Conservation (phyloP, 495 filamentous ascomycete species). For the Podospora australis region DNA sequence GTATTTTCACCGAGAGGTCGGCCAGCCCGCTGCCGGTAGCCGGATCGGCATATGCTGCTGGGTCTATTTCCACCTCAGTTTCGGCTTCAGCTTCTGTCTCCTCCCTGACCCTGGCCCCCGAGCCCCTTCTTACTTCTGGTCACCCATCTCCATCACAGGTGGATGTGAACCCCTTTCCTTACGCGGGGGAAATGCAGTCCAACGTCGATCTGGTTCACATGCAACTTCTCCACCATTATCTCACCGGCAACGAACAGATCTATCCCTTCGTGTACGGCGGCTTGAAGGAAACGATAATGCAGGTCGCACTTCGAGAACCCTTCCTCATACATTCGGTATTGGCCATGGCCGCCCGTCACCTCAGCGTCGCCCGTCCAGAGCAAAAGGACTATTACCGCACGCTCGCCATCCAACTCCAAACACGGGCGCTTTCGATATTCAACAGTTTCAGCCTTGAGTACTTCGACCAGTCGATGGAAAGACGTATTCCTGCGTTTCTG, state of each 20-base stretch:
- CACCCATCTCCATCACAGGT: not conserved
- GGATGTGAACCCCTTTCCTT: conserved; percentile 1
- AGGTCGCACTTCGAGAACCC: conserved; percentile 19
- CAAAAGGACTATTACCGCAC: conserved; percentile 32
- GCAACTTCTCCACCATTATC: conserved; percentile 29
- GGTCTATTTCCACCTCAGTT: conserved; percentile 3
- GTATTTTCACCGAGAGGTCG: not conserved
- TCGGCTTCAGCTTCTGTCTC: not conserved
- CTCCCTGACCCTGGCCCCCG: not conserved
- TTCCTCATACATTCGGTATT: conserved; percentile 42
- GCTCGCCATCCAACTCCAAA: conserved; percentile 44
- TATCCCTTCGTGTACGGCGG: conserved; percentile 4
- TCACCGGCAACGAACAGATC: conserved; percentile 9
- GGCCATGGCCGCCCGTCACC: conserved; percentile 40
- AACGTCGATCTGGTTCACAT: conserved; percentile 27
- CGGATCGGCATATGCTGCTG: not conserved
- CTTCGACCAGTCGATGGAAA: conserved; percentile 20
- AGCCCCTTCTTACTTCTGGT: not conserved
- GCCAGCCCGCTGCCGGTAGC: not conserved
- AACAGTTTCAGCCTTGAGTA: conserved; percentile 28
- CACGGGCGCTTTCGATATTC: conserved; percentile 39
- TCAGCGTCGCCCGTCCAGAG: conserved; percentile 28
- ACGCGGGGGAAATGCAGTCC: conserved; percentile 4
- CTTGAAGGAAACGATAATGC: conserved; percentile 10
- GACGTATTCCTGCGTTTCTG: conserved; percentile 40